Evolutionary conservation across 306 rosid genomes (phyloP).

Genomic region (Lathyrus tuberosus): DNA sequence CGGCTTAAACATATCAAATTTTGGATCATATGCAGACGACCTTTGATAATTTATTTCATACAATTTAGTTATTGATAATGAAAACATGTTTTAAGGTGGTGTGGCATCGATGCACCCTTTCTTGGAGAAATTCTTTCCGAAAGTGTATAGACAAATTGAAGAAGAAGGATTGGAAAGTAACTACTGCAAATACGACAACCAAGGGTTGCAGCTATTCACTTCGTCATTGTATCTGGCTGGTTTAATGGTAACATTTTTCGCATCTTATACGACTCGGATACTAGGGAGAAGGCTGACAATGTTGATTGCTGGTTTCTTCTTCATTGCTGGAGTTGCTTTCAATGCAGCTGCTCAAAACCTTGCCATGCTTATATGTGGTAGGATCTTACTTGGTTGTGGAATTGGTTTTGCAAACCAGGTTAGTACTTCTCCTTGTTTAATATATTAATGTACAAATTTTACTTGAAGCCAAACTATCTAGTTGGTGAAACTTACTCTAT

Average conservation of each 20-base stretch:
- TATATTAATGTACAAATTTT: no score
- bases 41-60: no score
- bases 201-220: constrained; percentile 63
- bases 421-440: background rate
- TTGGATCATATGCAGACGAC: no score
- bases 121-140: constrained; percentile 64
- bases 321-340: constrained; percentile 55
- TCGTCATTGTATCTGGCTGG: constrained; percentile 71
- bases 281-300: constrained; percentile 68
- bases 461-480: no score
- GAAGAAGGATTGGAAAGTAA: constrained; percentile 42
- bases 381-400: constrained; percentile 73
- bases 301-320: constrained; percentile 67
- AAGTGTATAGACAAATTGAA: constrained; percentile 44
- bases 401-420: constrained; percentile 93
- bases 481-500: no score
- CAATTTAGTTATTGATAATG: no score
- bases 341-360: constrained; percentile 58
- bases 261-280: constrained; percentile 58
- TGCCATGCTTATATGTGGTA: constrained; percentile 58
- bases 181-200: constrained; percentile 68
- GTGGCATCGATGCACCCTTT: constrained; percentile 65
- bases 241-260: constrained; percentile 54
- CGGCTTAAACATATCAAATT: no score
- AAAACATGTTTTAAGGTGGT: constrained; percentile 47